phyloP scores from a whole-genome alignment of 1,284 basidiomycete genomes.

The Wolfiporia cocos region DNA sequence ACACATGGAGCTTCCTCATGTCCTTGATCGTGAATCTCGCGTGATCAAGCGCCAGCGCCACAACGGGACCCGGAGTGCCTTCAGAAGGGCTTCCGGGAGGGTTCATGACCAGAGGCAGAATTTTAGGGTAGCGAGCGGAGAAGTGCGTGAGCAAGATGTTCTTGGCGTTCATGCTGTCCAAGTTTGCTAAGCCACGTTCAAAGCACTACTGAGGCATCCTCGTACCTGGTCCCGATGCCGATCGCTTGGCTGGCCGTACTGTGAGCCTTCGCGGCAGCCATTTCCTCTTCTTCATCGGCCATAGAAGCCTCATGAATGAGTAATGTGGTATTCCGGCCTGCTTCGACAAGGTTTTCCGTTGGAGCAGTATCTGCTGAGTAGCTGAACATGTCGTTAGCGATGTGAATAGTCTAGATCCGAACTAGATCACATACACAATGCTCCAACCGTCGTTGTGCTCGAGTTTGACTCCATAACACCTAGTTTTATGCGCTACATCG shows the following conservation, averaged over 20 bases:
- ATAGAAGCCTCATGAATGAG: constrained; percentile 95
- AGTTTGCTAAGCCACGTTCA: too few species aligned
- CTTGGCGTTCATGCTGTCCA: constrained; percentile 81
- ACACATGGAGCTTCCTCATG: constrained; percentile 78
- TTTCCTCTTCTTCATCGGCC: constrained; percentile 67
- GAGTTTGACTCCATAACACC: constrained; percentile 68
- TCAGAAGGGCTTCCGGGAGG: constrained; percentile 7
- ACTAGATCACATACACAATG: constrained; percentile 52
- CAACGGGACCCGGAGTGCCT: constrained; percentile 23
- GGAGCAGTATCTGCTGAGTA: constrained; percentile 90
- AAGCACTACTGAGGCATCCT: too few species aligned
- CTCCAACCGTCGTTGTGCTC: constrained; percentile 75
- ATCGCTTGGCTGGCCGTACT: constrained; percentile 89
- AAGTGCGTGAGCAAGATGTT: constrained; percentile 92
- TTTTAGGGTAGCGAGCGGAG: constrained; percentile 89
- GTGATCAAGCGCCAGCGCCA: constrained; percentile 82
- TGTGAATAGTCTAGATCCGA: constrained; percentile 6
- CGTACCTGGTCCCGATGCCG: constrained; percentile 68
- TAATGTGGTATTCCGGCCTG: constrained; percentile 68
- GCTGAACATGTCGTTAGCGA: constrained; percentile 26
- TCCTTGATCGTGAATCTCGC: constrained; percentile 66
- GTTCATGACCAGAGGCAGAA: constrained; percentile 41
- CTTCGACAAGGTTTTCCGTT: constrained; percentile 58
- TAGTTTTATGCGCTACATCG: constrained; percentile 67
- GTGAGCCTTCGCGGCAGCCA: constrained; percentile 79